These are phyloP conservation scores for Podospora pseudocomata DNA, from an alignment of 495 filamentous ascomycete genomes.

Conservation along the genomic window DNA sequence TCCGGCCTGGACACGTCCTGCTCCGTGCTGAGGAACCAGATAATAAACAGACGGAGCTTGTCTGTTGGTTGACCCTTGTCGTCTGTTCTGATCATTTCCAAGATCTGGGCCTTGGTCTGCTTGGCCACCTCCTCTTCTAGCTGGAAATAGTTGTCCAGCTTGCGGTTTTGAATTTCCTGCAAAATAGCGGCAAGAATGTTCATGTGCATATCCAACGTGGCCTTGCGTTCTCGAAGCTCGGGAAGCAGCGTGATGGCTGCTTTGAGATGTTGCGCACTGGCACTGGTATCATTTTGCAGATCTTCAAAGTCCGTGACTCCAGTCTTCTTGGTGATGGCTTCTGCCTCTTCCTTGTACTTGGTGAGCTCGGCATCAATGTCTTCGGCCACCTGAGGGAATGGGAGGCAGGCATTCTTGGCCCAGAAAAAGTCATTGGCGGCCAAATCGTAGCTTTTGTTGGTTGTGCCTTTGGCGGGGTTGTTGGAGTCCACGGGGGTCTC, in stretches of 20 bases:
- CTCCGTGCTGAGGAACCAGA: slow-evolving; percentile 96
- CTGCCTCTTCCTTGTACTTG: slow-evolving; percentile 92
- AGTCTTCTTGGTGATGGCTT: slow-evolving; percentile 90
- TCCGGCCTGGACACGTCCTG: slow-evolving; percentile 78
- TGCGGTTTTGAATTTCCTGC: slow-evolving; percentile 56
- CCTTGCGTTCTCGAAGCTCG: slow-evolving; percentile 88
- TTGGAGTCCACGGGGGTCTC: slow-evolving; percentile 74
- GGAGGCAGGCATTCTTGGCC: slow-evolving; percentile 85
- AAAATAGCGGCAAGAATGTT: slow-evolving; percentile 49
- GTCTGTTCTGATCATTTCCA: slow-evolving; percentile 78
- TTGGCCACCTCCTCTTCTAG: slow-evolving; percentile 92
- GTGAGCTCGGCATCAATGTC: slow-evolving; percentile 79
- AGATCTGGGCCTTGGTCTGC: slow-evolving; percentile 82
- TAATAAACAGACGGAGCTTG: slow-evolving; percentile 90
- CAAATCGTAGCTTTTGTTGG: slow-evolving; percentile 85
- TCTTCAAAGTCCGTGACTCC: slow-evolving; percentile 92
- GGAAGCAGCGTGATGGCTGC: slow-evolving; percentile 90
- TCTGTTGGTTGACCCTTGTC: slow-evolving; percentile 81
- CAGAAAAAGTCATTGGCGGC: slow-evolving; percentile 95
- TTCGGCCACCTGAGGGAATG: slow-evolving; percentile 95
- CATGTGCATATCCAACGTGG: slow-evolving; percentile 96
- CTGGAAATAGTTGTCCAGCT: slow-evolving; percentile 94
- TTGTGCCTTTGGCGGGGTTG: slow-evolving; percentile 64
- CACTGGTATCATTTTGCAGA: slow-evolving; percentile 80
- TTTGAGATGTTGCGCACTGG: slow-evolving; percentile 91